These are phyloP conservation scores for Pseudogymnoascus pannorum DNA, from an alignment of 2,329 filamentous ascomycete genomes.

Conservation along the genomic window DNA sequence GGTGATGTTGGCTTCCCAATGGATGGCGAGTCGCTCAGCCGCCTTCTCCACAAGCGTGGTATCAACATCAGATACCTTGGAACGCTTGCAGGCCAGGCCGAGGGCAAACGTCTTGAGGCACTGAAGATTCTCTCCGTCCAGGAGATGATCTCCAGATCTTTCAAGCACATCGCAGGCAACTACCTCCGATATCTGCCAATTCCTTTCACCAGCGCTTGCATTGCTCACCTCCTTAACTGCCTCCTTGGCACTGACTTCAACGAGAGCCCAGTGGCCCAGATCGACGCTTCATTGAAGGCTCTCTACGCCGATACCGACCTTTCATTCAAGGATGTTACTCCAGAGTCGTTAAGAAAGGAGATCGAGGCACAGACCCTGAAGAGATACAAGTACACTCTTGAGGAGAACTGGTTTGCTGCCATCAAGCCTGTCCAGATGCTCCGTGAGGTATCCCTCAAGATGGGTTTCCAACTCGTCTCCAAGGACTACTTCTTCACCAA, in stretches of 20 bases:
- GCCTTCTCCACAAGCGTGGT: constrained; percentile 88
- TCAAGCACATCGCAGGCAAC: constrained; percentile 82
- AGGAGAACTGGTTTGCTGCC: constrained; percentile 57
- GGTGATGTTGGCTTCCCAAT: constrained; percentile 96
- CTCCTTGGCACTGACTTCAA: constrained; percentile 73
- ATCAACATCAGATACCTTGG: constrained; percentile 97
- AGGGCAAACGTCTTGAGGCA: constrained; percentile 66
- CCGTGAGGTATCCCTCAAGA: constrained; percentile 79
- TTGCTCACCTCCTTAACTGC: constrained; percentile 89
- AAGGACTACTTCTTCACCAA: constrained; percentile 64
- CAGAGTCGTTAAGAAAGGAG: constrained; percentile 59
- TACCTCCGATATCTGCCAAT: constrained; percentile 75
- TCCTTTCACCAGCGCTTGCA: constrained; percentile 69
- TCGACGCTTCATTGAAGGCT: constrained; percentile 64
- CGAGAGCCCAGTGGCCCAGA: constrained; percentile 66
- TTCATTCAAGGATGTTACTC: constrained; percentile 71
- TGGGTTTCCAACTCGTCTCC: constrained; percentile 79
- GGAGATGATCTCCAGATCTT: constrained; percentile 90
- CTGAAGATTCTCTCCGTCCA: constrained; percentile 72
- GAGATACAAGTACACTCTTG: constrained; percentile 71
- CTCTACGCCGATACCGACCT: constrained; percentile 80
- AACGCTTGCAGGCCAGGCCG: constrained; percentile 64
- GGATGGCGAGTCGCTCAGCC: constrained; percentile 88
- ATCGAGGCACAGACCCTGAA: constrained; percentile 64
- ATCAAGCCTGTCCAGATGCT: constrained; percentile 76